These are phyloP conservation scores for Paraglomus brasilianum DNA, from an alignment of 192 early-diverging fungal species.

Conservation along the genomic window DNA sequence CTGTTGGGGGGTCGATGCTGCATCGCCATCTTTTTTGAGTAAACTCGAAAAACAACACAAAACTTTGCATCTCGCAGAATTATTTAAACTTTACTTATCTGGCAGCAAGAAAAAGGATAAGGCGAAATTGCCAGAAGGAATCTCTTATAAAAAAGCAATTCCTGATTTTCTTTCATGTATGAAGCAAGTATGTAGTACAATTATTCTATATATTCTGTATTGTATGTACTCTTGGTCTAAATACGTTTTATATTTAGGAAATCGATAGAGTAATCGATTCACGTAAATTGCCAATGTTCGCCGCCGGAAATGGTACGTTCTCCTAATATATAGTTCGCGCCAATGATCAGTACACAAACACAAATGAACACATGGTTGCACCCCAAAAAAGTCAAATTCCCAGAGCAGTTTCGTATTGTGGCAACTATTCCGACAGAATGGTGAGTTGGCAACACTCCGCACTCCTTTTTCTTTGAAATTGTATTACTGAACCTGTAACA, in stretches of 20 bases:
- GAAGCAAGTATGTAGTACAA: not conserved
- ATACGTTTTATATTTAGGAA: too few relatives aligned
- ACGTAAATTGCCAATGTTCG: not conserved
- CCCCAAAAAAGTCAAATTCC: not conserved
- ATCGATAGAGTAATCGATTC: not conserved
- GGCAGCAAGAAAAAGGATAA: not conserved
- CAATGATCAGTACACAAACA: too few relatives aligned
- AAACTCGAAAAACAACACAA: not conserved
- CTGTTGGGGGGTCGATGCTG: not conserved
- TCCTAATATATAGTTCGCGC: not conserved
- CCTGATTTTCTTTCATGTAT: not conserved
- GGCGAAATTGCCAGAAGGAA: not conserved
- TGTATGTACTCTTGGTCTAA: too few relatives aligned
- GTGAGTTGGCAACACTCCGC: too few relatives aligned
- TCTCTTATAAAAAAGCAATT: constrained; percentile 7
- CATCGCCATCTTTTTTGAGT: not conserved
- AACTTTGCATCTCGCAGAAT: not conserved
- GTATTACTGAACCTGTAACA: too few relatives aligned
- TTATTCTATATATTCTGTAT: not conserved
- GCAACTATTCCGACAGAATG: not conserved
- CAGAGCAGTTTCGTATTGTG: not conserved
- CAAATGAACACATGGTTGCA: not conserved
- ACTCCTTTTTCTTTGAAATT: too few relatives aligned
- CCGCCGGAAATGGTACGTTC: not conserved
- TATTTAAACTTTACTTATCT: constrained; percentile 19